Evolutionary conservation across 1,284 basidiomycete genomes (phyloP), one percentile per base, ranked within the genome.

Genomic region (Gastroboletus turbinatus): DNA sequence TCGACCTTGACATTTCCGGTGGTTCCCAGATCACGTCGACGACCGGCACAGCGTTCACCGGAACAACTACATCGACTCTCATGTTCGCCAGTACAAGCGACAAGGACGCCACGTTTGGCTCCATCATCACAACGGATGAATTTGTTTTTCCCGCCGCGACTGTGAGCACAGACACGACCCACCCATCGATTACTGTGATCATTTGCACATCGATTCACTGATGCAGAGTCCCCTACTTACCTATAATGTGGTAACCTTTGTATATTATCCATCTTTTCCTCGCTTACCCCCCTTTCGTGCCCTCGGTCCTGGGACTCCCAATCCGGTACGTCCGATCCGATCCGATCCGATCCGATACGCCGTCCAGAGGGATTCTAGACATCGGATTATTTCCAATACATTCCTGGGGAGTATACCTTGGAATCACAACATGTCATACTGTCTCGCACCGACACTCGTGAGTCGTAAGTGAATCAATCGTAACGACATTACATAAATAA

Each of bases 1-100:
- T 66, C 30, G 67, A 69, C 21, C 58, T 69, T 14, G 52, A 62
- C 13, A 8, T 55, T 17, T 33, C 62, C 1, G 55, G 48, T 5
- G 50, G 56, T 7, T 56, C 66, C 4, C 23, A 35, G 5, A 46
- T 60, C n/a, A 30, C 52, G 21, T 39, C 52, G 19, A 52, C 30
- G 23, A 36, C 33, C 1, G 23, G 23, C 32, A 53, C 54, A 3
- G 29, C 6, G 7, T 7, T 23, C 38, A 57, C 52, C n/a, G 50
- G 14, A 5, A 67, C 65, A n/a, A 50, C 57, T 1, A 2, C 56
- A 5, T 67, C 65, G 17, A 65, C 56, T 32, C 9, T 56, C 47
- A 29, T 25, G 7, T 49, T 66, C 7, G 30, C 33, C 11, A 27
- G 11, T 10, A 13, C 38, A 23, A 13, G 39, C 8, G 49, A 54